These are phyloP conservation scores for Beauveria caledonica DNA, from an alignment of 2,329 filamentous ascomycete species.

Conservation along the genomic window DNA sequence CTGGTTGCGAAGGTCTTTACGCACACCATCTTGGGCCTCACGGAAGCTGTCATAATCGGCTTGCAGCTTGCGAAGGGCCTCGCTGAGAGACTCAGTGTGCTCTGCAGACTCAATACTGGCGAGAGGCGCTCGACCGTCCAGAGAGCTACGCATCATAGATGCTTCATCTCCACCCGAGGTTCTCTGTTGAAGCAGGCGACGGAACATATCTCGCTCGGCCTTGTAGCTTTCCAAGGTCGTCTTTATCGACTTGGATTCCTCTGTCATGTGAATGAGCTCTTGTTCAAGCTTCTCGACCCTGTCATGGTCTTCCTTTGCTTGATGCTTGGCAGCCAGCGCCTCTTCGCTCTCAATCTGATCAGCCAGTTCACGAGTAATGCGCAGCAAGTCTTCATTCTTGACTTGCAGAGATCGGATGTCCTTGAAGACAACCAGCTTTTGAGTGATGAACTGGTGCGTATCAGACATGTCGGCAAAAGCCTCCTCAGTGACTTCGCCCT, in stretches of 20 bases:
- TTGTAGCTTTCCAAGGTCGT: constrained; percentile 87
- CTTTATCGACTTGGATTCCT: constrained; percentile 75
- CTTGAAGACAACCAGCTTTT: constrained; percentile 84
- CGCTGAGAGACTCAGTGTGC: constrained; percentile 56
- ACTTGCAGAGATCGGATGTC: constrained; percentile 76
- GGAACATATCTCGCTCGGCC: constrained; percentile 95
- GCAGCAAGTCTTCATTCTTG: constrained; percentile 78
- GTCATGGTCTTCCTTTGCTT: constrained; percentile 56
- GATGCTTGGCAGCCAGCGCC: constrained; percentile 57
- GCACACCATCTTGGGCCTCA: constrained; percentile 74
- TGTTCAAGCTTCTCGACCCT: constrained; percentile 67
- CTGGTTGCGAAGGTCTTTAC: constrained; percentile 75
- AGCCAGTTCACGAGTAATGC: constrained; percentile 74
- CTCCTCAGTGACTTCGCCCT: constrained; percentile 65
- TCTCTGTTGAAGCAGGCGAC: constrained; percentile 78
- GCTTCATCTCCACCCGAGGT: constrained; percentile 52
- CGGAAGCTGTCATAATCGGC: constrained; percentile 83
- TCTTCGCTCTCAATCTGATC: constrained; percentile 89
- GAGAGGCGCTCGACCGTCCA: constrained; percentile 51
- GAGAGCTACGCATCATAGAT: constrained; percentile 63
- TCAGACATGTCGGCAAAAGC: constrained; percentile 68
- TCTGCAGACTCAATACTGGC: constrained; percentile 49
- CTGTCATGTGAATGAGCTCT: constrained; percentile 66
- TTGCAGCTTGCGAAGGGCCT: constrained; percentile 79
- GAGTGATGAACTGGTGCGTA: constrained; percentile 81